These are phyloP conservation scores for Acanthamoeba sp. DNA, from an alignment of 208 protist genomes.

Conservation along the genomic window DNA sequence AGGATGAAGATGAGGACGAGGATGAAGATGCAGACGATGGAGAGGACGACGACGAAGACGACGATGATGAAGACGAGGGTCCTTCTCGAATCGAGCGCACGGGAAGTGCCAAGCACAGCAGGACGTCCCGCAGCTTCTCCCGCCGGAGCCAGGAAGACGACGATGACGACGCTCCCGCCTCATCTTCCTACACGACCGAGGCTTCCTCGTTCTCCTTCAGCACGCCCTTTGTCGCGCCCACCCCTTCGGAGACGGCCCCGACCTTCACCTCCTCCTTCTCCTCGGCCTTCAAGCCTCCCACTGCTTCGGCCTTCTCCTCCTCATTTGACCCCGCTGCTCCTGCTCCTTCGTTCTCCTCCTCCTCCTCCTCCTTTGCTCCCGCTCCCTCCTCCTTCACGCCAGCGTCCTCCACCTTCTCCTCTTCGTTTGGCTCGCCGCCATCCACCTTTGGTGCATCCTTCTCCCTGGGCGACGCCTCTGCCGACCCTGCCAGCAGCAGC, in stretches of 20 bases:
- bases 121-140: background rate
- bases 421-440: background rate
- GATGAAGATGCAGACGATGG: background rate
- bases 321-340: background rate
- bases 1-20: background rate
- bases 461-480: background rate
- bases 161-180: background rate
- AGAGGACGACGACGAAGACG: background rate
- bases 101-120: slow-evolving; percentile 28
- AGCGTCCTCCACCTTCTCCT: background rate
- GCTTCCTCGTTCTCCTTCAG: slow-evolving; percentile 17
- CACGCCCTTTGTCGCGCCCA: background rate
- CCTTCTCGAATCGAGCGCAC: background rate
- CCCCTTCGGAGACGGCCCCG: background rate
- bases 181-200: background rate
- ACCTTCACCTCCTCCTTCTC: slow-evolving; percentile 10
- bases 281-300: background rate
- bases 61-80: slow-evolving; percentile 14
- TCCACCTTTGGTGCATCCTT: background rate
- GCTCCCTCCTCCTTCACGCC: background rate
- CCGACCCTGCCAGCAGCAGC: background rate
- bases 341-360: background rate
- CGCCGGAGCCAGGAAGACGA: background rate
- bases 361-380: background rate
- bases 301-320: background rate